Evolutionary conservation across 192 early-diverging fungal genomes (phyloP), one percentile per base, ranked within the genome.

Genomic region (Rhizophagus clarus): DNA sequence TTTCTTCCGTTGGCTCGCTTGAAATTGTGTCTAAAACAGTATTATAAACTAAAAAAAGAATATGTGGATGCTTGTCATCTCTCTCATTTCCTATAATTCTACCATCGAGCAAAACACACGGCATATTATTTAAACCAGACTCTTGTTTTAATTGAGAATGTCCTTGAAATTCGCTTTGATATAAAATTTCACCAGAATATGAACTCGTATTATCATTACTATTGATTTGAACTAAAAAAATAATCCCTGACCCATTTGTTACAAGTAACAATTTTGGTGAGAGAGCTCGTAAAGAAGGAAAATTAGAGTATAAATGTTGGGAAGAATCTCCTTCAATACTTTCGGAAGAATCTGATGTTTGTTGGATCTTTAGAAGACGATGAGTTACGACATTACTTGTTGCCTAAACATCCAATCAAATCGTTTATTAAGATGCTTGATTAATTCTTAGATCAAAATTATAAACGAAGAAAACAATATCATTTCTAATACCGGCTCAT

Each of bases 401-500:
- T 10, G 1, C 37, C 75, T 77, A 77, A 32, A 17, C 20, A 68
- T 20, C 40, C 42, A 45, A 45, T 45, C 42, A 45, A 45, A 45
- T 45, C 42, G 11, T 45, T 45, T 45, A 12, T 12, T 45, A 12
- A 45, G 12, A 10, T 12, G 42, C 11, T 45, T 45, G 42, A 45
- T 45, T 45, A 45, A 45, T 45, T 45, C 5, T 37, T 37, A 42
- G 42, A 42, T 42, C 42, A 45, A 45, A 45, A 45, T 45, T 45
- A 45, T 45, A 11, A 45, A 45, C 12, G 11, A 45, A 45, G 42
- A 45, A 31, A 15, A 67, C 9, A 31, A 34, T 31, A 29, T 29
- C 47, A n/a, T n/a, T n/a, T 24, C 5, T 5, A 64, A 12, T 82
- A 88, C 87, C 73, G 78, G 79, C n/a, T 87, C 79, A 61, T 80